Evolutionary conservation across 148 eudicot genomes (phyloP).

Genomic region (Nepenthes mirabilis): DNA sequence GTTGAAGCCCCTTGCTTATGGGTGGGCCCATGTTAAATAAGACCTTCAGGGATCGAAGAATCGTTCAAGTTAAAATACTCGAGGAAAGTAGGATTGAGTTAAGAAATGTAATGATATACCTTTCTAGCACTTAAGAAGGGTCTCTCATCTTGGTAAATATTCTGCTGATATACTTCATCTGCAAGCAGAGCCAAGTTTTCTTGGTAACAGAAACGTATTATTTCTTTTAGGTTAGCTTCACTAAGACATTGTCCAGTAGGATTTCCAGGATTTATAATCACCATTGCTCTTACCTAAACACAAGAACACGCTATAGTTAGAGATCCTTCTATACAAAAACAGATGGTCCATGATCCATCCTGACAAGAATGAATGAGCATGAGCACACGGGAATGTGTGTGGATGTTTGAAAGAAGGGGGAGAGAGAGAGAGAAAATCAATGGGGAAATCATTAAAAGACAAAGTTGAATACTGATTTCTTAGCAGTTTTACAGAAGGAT

Average conservation of each 20-base stretch:
- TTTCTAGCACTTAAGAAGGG: slow-evolving; percentile 88
- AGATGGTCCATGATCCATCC: not conserved
- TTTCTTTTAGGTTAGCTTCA: slow-evolving; percentile 58
- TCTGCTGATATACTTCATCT: slow-evolving; percentile 97
- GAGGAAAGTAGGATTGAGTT: not conserved
- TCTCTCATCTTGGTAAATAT: slow-evolving; percentile 95
- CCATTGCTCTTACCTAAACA: slow-evolving; percentile 89
- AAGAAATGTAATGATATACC: slow-evolving; percentile 25
- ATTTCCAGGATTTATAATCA: slow-evolving; percentile 98
- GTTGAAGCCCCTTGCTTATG: slow-evolving; percentile 73
- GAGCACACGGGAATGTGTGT: too few relatives aligned
- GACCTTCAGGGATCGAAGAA: slow-evolving; percentile 31
- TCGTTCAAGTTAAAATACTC: not conserved
- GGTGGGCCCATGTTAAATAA: slow-evolving; percentile 85
- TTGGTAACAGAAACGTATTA: slow-evolving; percentile 63
- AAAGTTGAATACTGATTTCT: too few relatives aligned
- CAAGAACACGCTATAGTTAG: not conserved
- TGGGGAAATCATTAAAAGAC: too few relatives aligned
- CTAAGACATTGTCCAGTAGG: slow-evolving; percentile 99
- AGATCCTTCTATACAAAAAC: too few relatives aligned
- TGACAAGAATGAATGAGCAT: not conserved
- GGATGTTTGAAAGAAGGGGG: too few relatives aligned
- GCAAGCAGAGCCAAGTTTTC: slow-evolving; percentile 77
- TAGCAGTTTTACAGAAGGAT: too few relatives aligned
- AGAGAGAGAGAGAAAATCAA: not conserved